Evolutionary conservation across 805 yeast species (phyloP), one percentile per base, ranked within the genome.

Genomic region (Pichia californica): DNA sequence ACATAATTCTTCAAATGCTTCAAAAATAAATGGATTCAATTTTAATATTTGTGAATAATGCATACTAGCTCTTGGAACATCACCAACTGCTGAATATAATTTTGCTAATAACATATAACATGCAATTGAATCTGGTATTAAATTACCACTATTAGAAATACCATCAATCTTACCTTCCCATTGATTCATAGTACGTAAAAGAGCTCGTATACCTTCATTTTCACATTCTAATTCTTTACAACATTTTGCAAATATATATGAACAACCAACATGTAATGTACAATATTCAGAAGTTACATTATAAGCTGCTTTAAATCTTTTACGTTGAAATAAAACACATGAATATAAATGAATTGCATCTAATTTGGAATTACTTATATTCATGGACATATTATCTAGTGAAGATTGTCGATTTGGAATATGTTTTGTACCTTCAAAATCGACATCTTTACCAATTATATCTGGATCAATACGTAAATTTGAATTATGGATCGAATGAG

Each of bases 21-120:
- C 96, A 76, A 93, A 88, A 32, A 88, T 71, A 56, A 70, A 86
- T 15, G 95, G 96, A 57, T 93, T 85, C 49, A 71, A 63, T 46
- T 78, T 77, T 44, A 88, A 69, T 1, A 91, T 86, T 50, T 74
- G 77, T 0, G 86, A 73, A 58, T 81, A 85, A 54, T 78, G 75
- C 38, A 81, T 63, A 0, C 83, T 73, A 44, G 93, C 80, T 45
- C 81, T 79, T 51, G 78, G 75, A 5, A 67, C 56, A 55, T 83
- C 87, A 20, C 83, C 85, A 7, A 70, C 62, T 7, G 71, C 69
- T 16, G 64, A 62, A 54, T 81, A 79, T 36, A 89, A 67, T 48
- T 79, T 81, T 0, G 94, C 98, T 49, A 87, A 61, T 15, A 88
- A 56, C 47, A 76, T 75, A 55, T 76, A 78, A 20, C 85, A 67